Base-by-base conservation (phyloP, 2,329 filamentous ascomycete genomes). In the Mollisia scopiformis region DNA sequence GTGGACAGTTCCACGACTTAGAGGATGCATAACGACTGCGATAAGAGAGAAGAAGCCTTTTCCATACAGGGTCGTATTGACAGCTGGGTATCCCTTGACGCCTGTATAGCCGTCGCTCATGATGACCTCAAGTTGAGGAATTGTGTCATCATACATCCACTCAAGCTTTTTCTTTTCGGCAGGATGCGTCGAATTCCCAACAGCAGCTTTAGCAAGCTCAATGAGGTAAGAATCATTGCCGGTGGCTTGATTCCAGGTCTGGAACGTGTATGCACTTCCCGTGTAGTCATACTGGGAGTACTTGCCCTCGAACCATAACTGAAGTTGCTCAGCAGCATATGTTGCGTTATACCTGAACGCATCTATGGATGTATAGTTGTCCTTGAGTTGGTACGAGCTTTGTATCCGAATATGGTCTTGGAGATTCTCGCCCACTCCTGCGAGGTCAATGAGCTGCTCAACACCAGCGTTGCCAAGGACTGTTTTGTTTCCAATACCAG, bases 1-100 rank as follows among this genome's bases (percentile, higher is more conserved):
- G 73, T 88, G 86, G 49, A 85, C 80, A 39, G 76, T 78, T 0
- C 86, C 86, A 0, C 83, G 80, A 3, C 81, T 83, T 69, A 86
- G 82, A 0, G 87, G 75, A 62, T 79, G 87, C 64, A 83, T 82
- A 27, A 86, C 79, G 59, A 82, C 82, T 0, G 80, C 77, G 55
- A 81, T 80, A 54, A 83, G 73, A 1, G 66, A 58, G 55, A 68
- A 67, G 52, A 65, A 66, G 2, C 58, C 62, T 3, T 58, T 49
- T n/a, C 62, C 61, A 35, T 65, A 68, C 10, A 69, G 57, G 5
- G 62, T 27, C 5, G 55, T 58, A 30, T 49, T 35, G 2, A 46
- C 37, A 1, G 61, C 55, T 16, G 68, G 64, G 33, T 70, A 70
- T 16, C 68, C 66, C 37, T 69, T 70, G 2, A 66, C 55, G 14